phyloP scores from a whole-genome alignment of 2,329 filamentous ascomycete species.

The Paecilomyces sp. region DNA sequence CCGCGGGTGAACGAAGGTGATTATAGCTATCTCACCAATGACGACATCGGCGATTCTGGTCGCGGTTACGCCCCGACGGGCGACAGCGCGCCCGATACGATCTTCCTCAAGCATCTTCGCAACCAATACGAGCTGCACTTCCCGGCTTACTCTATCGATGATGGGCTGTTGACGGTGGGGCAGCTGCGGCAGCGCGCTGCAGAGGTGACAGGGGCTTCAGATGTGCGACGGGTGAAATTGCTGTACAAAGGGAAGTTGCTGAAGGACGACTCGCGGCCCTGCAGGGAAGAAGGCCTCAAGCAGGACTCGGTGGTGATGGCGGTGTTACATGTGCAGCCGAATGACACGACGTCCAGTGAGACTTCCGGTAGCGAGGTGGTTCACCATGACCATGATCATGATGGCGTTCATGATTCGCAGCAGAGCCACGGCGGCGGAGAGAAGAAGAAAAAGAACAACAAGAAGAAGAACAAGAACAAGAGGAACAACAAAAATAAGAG shows the following conservation, averaged over 20 bases:
- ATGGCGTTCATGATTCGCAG: constrained; percentile 4
- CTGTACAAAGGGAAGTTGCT: constrained; percentile 42
- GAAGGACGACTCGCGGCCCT: constrained; percentile 31
- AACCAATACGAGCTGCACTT: constrained; percentile 38
- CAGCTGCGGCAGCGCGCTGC: constrained; percentile 35
- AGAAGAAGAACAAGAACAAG: constrained; percentile 19
- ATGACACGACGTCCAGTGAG: constrained; percentile 24
- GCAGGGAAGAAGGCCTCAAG: constrained; percentile 39
- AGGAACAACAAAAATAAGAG: constrained; percentile 11
- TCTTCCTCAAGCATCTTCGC: constrained; percentile 36
- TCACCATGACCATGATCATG: not conserved
- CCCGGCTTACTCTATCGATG: constrained; percentile 40
- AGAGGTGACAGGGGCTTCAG: constrained; percentile 23
- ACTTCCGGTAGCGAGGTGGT: constrained; percentile 20
- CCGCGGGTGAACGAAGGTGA: constrained; percentile 32
- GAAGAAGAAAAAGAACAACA: constrained; percentile 13
- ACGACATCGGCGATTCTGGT: constrained; percentile 24
- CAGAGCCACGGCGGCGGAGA: constrained; percentile 4
- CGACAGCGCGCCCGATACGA: constrained; percentile 34
- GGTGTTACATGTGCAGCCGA: constrained; percentile 31
- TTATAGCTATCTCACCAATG: constrained; percentile 32
- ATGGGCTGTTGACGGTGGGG: constrained; percentile 35
- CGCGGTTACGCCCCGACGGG: constrained; percentile 3
- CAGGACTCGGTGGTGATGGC: constrained; percentile 43
- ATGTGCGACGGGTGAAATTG: constrained; percentile 33